Conservation (phyloP, 2,329 filamentous ascomycete genomes). For the Dactylellina sp. region DNA sequence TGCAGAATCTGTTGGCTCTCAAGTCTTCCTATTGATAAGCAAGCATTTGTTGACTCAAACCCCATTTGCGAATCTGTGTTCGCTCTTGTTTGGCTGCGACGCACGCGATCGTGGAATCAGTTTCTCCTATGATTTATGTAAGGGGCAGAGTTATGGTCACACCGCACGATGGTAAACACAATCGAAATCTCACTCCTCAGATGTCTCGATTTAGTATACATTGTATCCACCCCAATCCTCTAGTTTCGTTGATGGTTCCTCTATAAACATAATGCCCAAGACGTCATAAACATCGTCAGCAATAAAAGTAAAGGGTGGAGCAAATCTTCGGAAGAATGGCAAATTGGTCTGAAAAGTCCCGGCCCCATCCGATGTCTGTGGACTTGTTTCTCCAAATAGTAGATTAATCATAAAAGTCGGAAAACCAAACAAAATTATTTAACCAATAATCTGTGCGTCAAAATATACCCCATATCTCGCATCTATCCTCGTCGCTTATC, state of each 20-base stretch:
- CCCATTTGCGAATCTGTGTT: slow-evolving; percentile 14
- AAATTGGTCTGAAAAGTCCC: not conserved
- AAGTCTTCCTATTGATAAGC: slow-evolving; percentile 10
- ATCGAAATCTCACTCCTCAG: not conserved
- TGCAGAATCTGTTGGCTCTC: slow-evolving; percentile 33
- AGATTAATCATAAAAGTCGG: not conserved
- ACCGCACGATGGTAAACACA: not conserved
- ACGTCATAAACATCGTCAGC: not conserved
- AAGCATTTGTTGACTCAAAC: not conserved
- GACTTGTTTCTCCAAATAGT: too few species aligned
- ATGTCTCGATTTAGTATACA: not conserved
- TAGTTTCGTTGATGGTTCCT: not conserved
- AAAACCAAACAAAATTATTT: not conserved
- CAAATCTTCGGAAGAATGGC: not conserved
- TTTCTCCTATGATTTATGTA: not conserved
- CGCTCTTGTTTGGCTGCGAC: slow-evolving; percentile 2
- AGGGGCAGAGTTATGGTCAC: slow-evolving; percentile 1
- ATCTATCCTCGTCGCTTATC: slow-evolving; percentile 27
- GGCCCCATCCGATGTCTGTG: not conserved
- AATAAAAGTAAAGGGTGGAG: not conserved
- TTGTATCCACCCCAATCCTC: not conserved
- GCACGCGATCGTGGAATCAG: slow-evolving; percentile 23
- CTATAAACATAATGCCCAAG: slow-evolving; percentile 7
- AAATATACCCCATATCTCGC: not conserved
- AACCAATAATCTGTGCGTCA: not conserved